These are phyloP conservation scores for Pezicula rhizophila DNA, from an alignment of 2,329 filamentous ascomycete genomes.

Conservation along the genomic window DNA sequence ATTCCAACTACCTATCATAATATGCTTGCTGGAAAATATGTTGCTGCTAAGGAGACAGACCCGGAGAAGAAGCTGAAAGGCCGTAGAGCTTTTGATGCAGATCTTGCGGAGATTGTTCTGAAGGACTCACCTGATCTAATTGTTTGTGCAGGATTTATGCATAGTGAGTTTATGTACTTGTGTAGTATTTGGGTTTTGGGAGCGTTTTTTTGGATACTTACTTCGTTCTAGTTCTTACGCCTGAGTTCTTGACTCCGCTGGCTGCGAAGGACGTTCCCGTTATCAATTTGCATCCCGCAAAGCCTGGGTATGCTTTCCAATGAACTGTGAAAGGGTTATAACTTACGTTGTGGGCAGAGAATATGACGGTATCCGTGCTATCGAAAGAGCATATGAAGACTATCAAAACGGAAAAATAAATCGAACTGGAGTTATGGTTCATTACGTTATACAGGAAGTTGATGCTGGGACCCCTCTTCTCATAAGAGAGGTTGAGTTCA, in stretches of 20 bases:
- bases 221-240: slow-evolving; percentile 43
- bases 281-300: slow-evolving; percentile 64
- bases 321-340: too few species aligned
- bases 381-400: slow-evolving; percentile 70
- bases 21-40: slow-evolving; percentile 47
- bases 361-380: slow-evolving; percentile 73
- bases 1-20: slow-evolving; percentile 64
- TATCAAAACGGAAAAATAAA: slow-evolving; percentile 59
- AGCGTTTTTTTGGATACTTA: too few species aligned
- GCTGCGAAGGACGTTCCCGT: slow-evolving; percentile 46
- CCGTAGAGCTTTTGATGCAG: slow-evolving; percentile 58
- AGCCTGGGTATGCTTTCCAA: slow-evolving; percentile 49
- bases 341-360: slow-evolving; percentile 25
- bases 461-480: slow-evolving; percentile 74
- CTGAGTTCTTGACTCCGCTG: slow-evolving; percentile 55
- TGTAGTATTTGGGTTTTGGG: too few species aligned
- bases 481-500: slow-evolving; percentile 60
- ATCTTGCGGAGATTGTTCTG: slow-evolving; percentile 56
- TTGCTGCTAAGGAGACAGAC: slow-evolving; percentile 36
- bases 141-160: slow-evolving; percentile 66
- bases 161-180: slow-evolving; percentile 25
- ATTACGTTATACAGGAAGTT: slow-evolving; percentile 75
- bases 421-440: slow-evolving; percentile 78
- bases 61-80: slow-evolving; percentile 38
- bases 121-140: slow-evolving; percentile 48